Base-by-base conservation (phyloP, 345 rosid species). In the Erysimum cheiranthoides region DNA sequence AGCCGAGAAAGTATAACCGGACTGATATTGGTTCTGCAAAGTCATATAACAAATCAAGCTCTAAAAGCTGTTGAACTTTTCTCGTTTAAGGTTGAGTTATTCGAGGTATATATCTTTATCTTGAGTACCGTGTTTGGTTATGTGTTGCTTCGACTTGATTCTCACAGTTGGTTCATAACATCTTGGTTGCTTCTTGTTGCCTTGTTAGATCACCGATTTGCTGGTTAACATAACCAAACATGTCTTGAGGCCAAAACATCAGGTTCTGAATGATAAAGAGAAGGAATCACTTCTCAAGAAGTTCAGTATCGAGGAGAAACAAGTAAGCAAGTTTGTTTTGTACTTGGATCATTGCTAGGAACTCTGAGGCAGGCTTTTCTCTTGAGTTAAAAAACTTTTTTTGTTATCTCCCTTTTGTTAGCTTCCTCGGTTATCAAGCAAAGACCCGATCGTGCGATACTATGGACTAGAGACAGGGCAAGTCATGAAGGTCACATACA, bases 161-260 rank as follows among this genome's bases (percentile, higher is more conserved):
- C 14, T 13, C 47, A 4, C 38, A 12, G 7, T 46, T 46, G 27
- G 25, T 61, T 56, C n/a, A 36, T 66, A 36, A 43, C 54, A 16
- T 53, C 1, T 52, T 70, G 43, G 17, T 75, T 59, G 14, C 6
- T 45, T 3, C 45, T 45, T 35, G 13, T 49, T 52, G 2, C 77
- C 39, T 68, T 35, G 76, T 39, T 73, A 90, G 96, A 81, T 90
- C 32, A 82, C 89, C 5, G 92, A 87, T 60, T 81, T 90, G 74
- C 82, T 92, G 27, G 87, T 89, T 39, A 92, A 94, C 77, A 86
- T 92, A 81, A 90, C 97, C 3, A 90, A 90, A 86, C 98, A 92
- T 72, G 90, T 85, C 31, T 73, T 94, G 65, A 87, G 89, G 81
- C 97, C 96, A 56, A 81, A 81, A 81, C 93, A 87, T 79, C 77